Evolutionary conservation across 257 asterid species (phyloP), one percentile per base, ranked within the genome.

Genomic region (Rauvolfia tetraphylla): DNA sequence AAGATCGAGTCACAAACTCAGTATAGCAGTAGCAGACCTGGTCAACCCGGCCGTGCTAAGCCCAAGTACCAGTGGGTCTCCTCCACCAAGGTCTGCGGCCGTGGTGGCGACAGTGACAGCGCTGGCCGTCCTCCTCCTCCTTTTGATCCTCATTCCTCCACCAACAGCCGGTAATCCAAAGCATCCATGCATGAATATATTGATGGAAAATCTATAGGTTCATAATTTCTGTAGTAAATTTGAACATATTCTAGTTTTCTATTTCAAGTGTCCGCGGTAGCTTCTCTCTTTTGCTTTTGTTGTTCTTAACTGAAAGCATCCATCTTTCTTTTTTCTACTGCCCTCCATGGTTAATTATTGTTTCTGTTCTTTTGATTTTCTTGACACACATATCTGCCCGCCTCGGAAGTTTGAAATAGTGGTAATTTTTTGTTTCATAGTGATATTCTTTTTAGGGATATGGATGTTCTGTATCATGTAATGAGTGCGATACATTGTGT

Each of bases 61-160:
- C 65, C 78, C 2, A 77, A 66, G 11, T 76, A 73, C 29, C 78
- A 67, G 68, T 39, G 44, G 72, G 80, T 77, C 58, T 62, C 68
- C 65, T 72, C 73, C 62, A 12, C 31, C 62, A 54, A n/a, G 34
- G 66, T 31, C 51, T 14, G 39, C 14, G 73, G 38, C 73, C 33
- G 73, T 54, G 84, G 72, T 61, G 71, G 79, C 46, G 81, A 74
- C 9, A 78, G 79, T 56, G 81, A 75, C 63, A 54, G 36, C 59
- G 25, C 75, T 63, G 79, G 36, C 53, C 65, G 65, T 48, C 66
- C 73, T 71, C 75, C 33, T 67, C 29, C 75, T 68, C 63, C 74
- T 42, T 57, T 25, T 1, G 36, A n/a, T 73, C 49, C 68, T 18
- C 36, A 63, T 80, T 75, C 74, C 36, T 62, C 34, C 36, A 3